Evolutionary conservation across 2,329 filamentous ascomycete species (phyloP), one percentile per base, ranked within the genome.

Genomic region (Celoporthe dispersa): DNA sequence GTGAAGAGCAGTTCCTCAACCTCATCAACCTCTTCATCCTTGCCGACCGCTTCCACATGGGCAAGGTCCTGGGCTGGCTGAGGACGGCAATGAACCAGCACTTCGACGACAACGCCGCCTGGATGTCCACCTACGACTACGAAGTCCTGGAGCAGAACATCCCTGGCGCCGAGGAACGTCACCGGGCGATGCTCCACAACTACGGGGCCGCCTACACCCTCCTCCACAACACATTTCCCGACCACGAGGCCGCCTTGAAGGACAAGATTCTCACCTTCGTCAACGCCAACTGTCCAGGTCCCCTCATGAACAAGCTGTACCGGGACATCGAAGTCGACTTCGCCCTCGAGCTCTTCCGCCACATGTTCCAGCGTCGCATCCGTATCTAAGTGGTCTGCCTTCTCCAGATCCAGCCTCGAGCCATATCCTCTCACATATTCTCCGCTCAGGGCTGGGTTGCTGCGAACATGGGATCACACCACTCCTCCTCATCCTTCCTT

Each of bases 31-130:
- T 33, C 9, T 65, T 64, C n/a, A 44, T 62, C 33, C 68, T 70
- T 7, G 48, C 53, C 2, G 68, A 71, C 61, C 68, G 68, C 3
- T 66, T 71, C n/a, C 11, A 31, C 1, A 71, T 71, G 70, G 9
- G 6, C 39, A 16, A 44, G 16, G 37, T 68, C 55, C 35, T 41
- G 53, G 16, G 25, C 14, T 70, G 64, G 70, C 9, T 70, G 31
- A 16, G 11, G 12, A n/a, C 11, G 1, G 41, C 62, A 7, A 62
- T 70, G 33, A 7, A 19, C 9, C 57, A 70, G 28, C 44, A 65
- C 65, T n/a, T 71, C 12, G 0, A 1, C 0, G n/a, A 37, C 1
- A 39, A 61, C 35, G 11, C 31, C 0, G 5, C 11, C 57, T 70
- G 70, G 67, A 22, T 28, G 1, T 8, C 1, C 1, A 0, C 7